phyloP scores from a whole-genome alignment of 75 land plant genomes.

The Gnetum montanum region DNA sequence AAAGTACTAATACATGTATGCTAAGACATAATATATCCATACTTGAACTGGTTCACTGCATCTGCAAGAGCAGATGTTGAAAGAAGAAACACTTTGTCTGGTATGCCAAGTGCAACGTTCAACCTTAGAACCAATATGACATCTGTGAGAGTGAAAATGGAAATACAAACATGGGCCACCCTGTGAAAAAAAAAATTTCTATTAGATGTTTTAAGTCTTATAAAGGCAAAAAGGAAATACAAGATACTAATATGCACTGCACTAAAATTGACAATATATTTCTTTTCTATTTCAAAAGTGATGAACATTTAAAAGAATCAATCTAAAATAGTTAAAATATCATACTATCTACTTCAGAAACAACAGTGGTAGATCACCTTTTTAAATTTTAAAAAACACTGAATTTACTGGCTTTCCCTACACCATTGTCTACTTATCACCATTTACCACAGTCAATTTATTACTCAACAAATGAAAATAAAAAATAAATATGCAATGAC shows the following conservation, averaged over 20 bases:
- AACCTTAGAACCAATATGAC: conserved; percentile 39
- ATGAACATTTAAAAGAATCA: too few species aligned
- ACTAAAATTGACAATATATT: neutral
- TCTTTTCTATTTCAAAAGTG: too few species aligned
- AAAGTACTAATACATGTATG: too few species aligned
- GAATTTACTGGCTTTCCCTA: too few species aligned
- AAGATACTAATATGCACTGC: neutral
- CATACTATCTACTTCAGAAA: too few species aligned
- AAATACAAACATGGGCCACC: conserved; percentile 51
- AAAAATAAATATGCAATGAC: too few species aligned
- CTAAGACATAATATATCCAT: conserved; percentile 10
- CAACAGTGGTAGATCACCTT: too few species aligned
- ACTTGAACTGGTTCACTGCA: conserved; percentile 76
- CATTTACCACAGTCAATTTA: too few species aligned
- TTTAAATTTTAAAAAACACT: too few species aligned
- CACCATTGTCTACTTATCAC: too few species aligned
- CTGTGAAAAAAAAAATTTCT: conserved; percentile 26
- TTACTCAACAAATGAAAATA: too few species aligned
- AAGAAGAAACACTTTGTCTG: conserved; percentile 61
- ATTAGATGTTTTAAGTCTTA: neutral
- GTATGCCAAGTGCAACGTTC: conserved; percentile 32
- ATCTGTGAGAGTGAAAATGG: conserved; percentile 37
- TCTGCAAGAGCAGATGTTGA: conserved; percentile 63
- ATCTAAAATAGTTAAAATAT: too few species aligned
- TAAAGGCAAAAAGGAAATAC: neutral